Evolutionary conservation across 371 early-diverging fungal species (phyloP), one percentile per base, ranked within the genome.

Genomic region (Apophysomyces ossiformis): DNA sequence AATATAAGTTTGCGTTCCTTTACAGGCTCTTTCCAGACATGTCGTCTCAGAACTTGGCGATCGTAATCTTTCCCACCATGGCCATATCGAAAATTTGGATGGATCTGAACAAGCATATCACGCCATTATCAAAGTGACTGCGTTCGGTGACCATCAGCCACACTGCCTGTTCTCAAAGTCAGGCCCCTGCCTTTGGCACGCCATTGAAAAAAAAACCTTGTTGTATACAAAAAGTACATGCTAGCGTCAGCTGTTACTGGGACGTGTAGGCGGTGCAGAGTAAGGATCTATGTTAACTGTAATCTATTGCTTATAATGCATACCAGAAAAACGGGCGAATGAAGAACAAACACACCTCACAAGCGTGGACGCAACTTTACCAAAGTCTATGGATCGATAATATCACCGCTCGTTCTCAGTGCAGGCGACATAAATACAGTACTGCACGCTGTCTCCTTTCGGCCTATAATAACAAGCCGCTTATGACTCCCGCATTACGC

Each of bases 221-320:
- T 18, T 50, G 7, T 47, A 18, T 50, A 50, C n/a, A 21, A 21
- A 50, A n/a, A 21, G 32, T 50, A 50, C 21, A 50, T 50, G 54
- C 54, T 50, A 21, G 16, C 21, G 21, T 50, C 54, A 21, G 54
- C 54, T 50, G 54, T 50, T 50, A 21, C 54, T 21, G 54, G 54
- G 21, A 50, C 54, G 54, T 50, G 54, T 26, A 50, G 54, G 21
- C 54, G 54, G 54, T 50, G 54, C 26, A 50, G 21, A 50, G 54
- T 50, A 50, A 21, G 54, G 8, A 9, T 21, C 21, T 9, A 18
- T 18, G 5, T 21, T 21, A 26, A 16, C 18, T 18, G 8, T 18
- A 50, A 21, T 8, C 21, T 18, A 50, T 50, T n/a, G 21, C 21
- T 50, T 21, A 50, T 32, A 26, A 16, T 16, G 9, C 21, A 8